phyloP scores from a whole-genome alignment of 768 basidiomycete species.

The Trametopsis cervina region DNA sequence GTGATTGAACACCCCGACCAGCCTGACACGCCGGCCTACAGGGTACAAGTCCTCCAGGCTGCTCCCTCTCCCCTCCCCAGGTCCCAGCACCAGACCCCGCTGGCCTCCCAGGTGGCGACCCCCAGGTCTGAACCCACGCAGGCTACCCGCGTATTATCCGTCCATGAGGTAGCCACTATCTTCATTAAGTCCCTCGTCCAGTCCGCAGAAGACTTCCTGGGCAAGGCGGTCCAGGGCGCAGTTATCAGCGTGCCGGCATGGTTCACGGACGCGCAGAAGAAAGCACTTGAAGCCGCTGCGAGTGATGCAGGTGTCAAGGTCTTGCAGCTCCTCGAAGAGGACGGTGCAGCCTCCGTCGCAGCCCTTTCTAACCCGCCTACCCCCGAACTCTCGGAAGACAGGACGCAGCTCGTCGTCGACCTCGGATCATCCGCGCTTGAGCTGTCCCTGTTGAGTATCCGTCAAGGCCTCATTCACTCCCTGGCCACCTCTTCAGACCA shows the following conservation, averaged over 20 bases:
- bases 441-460: constrained; percentile 64
- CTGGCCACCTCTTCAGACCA: constrained; percentile 44
- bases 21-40: constrained; percentile 74
- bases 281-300: constrained; percentile 68
- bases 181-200: constrained; percentile 81
- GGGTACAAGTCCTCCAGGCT: constrained; percentile 72
- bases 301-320: constrained; percentile 77
- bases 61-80: constrained; percentile 59
- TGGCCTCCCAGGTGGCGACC: constrained; percentile 60
- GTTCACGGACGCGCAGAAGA: constrained; percentile 63
- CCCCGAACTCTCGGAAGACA: constrained; percentile 44
- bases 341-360: constrained; percentile 64
- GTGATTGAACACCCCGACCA: constrained; percentile 71
- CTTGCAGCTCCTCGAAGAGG: constrained; percentile 82
- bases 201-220: constrained; percentile 89
- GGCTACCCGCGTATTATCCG: constrained; percentile 66
- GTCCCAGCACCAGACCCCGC: constrained; percentile 43
- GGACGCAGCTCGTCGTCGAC: constrained; percentile 77
- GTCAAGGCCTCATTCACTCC: constrained; percentile 64
- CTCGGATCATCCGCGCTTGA: constrained; percentile 70
- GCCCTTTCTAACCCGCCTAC: constrained; percentile 39
- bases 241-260: constrained; percentile 79
- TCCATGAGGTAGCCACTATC: constrained; percentile 75
- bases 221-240: constrained; percentile 67
- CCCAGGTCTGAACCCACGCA: constrained; percentile 68